Evolutionary conservation across 495 filamentous ascomycete species (phyloP), one percentile per base, ranked within the genome.

Genomic region (Penicillium verhagenii): DNA sequence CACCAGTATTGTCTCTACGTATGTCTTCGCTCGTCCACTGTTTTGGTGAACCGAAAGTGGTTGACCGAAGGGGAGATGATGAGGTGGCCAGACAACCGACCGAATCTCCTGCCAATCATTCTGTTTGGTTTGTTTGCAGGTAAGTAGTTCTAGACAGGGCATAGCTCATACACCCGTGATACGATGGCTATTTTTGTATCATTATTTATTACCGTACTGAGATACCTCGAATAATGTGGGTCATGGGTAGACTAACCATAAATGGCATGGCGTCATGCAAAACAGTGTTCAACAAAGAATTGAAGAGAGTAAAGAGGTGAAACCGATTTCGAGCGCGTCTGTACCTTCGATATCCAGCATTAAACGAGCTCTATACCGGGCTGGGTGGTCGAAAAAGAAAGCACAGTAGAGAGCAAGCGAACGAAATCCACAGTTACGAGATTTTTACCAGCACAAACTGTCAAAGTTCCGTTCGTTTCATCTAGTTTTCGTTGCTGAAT

Each of bases 341-440:
- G n/a, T n/a, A n/a, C n/a, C n/a, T n/a, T n/a, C n/a, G n/a, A n/a
- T n/a, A n/a, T n/a, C n/a, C n/a, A n/a, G n/a, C n/a, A n/a, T n/a
- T n/a, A n/a, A n/a, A n/a, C n/a, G n/a, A n/a, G n/a, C n/a, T n/a
- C n/a, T n/a, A n/a, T n/a, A n/a, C n/a, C n/a, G n/a, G n/a, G n/a
- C n/a, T n/a, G 38, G 51, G 21, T 58, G 29, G 56, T 53, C 56
- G 4, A 58, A 58, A 33, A 58, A 54, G 19, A 46, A 31, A 1
- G 21, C 49, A 11, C 46, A 38, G 14, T 13, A 33, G 9, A 53
- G 28, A 21, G 56, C 37, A 0, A 13, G n/a, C 44, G 56, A 58
- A 19, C 56, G 50, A 35, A 58, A 58, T 23, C 1, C 11, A 16
- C 44, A 54, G 21, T 13, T 50, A 38, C 10, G 44, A 13, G 44